These are phyloP conservation scores for Eurotiales sp. DNA, from an alignment of 2,329 filamentous ascomycete genomes.

Conservation along the genomic window DNA sequence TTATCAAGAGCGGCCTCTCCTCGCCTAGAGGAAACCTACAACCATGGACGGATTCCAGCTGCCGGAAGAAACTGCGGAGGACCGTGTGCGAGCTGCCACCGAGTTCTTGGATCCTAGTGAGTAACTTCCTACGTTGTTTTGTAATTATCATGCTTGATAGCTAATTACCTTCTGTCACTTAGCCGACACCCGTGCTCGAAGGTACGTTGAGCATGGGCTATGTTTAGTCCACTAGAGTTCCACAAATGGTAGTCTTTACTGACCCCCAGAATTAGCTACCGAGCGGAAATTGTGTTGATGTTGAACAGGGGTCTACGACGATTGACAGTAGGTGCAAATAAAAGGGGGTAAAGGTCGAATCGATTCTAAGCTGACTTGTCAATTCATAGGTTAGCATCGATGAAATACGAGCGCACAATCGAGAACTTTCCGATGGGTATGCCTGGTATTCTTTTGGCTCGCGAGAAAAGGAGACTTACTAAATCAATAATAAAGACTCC, in stretches of 20 bases:
- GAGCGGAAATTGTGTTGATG: conserved; percentile 80
- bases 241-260: not conserved
- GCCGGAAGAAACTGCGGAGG: conserved; percentile 76
- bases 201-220: conserved; percentile 32
- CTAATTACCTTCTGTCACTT: conserved; percentile 17
- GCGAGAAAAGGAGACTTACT: no score
- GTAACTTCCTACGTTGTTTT: conserved; percentile 30
- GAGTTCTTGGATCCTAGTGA: conserved; percentile 93
- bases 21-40: conserved; percentile 16
- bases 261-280: conserved; percentile 61
- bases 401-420: conserved; percentile 82
- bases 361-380: not conserved
- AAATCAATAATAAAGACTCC: conserved; percentile 55
- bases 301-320: conserved; percentile 59
- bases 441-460: conserved; percentile 11
- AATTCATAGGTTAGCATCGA: conserved; percentile 67
- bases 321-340: conserved; percentile 47
- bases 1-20: conserved; percentile 3
- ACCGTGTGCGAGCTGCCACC: conserved; percentile 80
- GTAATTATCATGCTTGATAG: not conserved
- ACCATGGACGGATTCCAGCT: conserved; percentile 70
- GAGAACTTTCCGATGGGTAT: conserved; percentile 70
- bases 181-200: conserved; percentile 57
- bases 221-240: not conserved
- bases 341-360: not conserved